Percentiles rank a stretch among this genome's conserved stretches.
phyloP scores from a whole-genome alignment of 306 rosid genomes.

The Vachellia pachyceras region DNA sequence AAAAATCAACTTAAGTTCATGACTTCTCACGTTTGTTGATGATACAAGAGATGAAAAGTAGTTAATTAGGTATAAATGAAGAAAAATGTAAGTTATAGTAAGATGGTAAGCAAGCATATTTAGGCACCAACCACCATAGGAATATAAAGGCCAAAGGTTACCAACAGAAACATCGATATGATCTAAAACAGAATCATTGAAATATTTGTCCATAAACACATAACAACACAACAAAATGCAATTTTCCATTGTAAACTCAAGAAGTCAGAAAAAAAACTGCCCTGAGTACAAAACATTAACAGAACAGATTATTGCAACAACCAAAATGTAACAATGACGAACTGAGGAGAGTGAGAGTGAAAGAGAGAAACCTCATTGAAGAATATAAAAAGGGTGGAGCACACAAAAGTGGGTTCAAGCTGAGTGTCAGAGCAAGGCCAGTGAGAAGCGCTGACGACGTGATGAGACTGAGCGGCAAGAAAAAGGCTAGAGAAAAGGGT shows the following conservation, averaged over 20 bases:
- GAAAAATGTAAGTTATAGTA: neutral
- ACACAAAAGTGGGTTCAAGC: no score
- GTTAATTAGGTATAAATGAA: neutral
- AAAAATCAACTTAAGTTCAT: neutral
- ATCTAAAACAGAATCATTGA: neutral
- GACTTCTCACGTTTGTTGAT: neutral
- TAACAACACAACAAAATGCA: neutral
- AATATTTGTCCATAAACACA: neutral
- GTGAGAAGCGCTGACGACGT: no score
- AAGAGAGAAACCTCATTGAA: no score
- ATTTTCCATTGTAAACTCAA: neutral
- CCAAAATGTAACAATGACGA: no score
- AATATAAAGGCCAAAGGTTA: neutral
- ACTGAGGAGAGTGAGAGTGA: no score
- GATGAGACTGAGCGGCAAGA: no score
- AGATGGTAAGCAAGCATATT: neutral
- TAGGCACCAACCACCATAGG: neutral
- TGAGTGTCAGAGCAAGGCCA: no score
- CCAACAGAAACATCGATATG: neutral
- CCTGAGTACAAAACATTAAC: neutral
- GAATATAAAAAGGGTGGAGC: no score
- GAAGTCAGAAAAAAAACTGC: neutral
- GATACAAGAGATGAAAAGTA: neutral
- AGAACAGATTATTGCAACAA: no score
- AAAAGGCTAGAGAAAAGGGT: no score